Evolutionary conservation across 495 filamentous ascomycete species (phyloP), one percentile per base, ranked within the genome.

Genomic region (Choiromyces venosus): DNA sequence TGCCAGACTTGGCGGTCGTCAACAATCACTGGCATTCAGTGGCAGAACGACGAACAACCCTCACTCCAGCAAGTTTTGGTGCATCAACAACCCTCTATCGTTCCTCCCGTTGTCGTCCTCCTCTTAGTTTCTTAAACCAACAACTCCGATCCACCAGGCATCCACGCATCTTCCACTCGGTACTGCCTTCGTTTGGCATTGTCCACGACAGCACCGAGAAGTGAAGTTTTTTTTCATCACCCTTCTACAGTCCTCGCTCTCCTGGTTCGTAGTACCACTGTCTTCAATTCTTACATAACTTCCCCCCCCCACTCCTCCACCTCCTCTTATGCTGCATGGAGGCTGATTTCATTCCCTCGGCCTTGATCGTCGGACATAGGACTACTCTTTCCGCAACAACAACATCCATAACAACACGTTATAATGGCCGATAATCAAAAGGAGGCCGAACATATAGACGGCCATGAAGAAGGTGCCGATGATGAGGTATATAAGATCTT

Each of bases 401-500:
- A 61, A 29, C 52, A 61, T 61, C 25, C 52, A 61, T 61, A 70
- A 67, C 56, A 77, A 77, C 75, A 74, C 75, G 75, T 77, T 39
- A 68, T 73, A 70, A 77, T 77, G 75, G 75, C 76, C 44, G 75
- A 77, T 64, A 74, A 74, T 38, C 75, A 79, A 66, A 78, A 79
- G 38, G 72, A 71, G 65, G 75, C 76, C 52, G 76, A 78, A 39
- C 77, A 79, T 37, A 79, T 79, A 75, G 77, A 76, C 35, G 44
- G 72, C 64, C 77, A 79, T 76, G 77, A 79, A 76, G 77, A 79
- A 38, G 77, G 76, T 74, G 77, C 76, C 46, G 76, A 79, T 67
- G 77, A 79, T 66, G 77, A 79, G 77, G 77, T 79, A 79, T 71
- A 69, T 25, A 73, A 67, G 69, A 56, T 67, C 65, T 40, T 40